phyloP scores from a whole-genome alignment of 148 eudicot genomes.

The Amaranthus palmeri region DNA sequence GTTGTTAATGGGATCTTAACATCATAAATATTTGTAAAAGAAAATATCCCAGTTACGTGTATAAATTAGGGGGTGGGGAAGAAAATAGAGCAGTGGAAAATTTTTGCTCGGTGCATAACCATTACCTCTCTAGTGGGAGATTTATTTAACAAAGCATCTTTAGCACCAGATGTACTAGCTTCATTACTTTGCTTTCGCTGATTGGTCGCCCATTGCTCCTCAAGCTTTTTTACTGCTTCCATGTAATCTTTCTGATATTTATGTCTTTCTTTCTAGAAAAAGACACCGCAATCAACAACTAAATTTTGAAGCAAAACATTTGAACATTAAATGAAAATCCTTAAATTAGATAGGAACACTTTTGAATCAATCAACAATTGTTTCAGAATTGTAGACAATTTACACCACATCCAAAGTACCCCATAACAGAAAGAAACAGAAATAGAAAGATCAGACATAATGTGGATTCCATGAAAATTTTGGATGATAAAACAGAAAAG shows the following conservation, averaged over 20 bases:
- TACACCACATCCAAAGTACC: background rate
- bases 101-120: background rate
- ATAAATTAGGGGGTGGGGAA: background rate
- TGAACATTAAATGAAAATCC: too few relatives aligned
- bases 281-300: conserved; percentile 17
- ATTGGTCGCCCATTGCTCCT: conserved; percentile 53
- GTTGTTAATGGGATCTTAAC: too few relatives aligned
- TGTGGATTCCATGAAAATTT: background rate
- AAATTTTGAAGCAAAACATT: conserved; percentile 1
- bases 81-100: background rate
- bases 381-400: background rate
- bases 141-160: conserved; percentile 30
- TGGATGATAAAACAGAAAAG: too few relatives aligned
- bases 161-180: conserved; percentile 32
- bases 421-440: background rate
- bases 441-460: background rate
- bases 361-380: background rate
- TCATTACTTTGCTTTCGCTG: conserved; percentile 43
- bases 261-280: conserved; percentile 53
- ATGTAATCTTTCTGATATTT: conserved; percentile 52
- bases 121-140: conserved; percentile 42
- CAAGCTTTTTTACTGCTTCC: conserved; percentile 70
- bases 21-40: too few relatives aligned
- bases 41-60: background rate
- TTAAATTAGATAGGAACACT: too few relatives aligned